phyloP scores from a whole-genome alignment of 2,329 filamentous ascomycete genomes.

The Trichoderma gracile region DNA sequence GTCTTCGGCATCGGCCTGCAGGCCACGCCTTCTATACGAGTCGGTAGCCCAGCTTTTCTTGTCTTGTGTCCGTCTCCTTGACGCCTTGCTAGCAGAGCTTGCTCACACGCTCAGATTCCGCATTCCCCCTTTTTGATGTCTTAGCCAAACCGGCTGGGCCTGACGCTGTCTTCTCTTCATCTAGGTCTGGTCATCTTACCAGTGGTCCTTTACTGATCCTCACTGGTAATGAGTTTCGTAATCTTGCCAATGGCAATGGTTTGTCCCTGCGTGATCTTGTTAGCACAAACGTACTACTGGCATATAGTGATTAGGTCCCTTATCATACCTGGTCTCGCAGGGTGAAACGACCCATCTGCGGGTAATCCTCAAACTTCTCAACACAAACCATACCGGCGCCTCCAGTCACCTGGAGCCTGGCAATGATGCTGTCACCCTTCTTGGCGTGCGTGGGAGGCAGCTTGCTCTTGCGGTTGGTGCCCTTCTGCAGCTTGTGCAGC shows the following conservation, averaged over 20 bases:
- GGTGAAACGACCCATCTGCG: constrained; percentile 89
- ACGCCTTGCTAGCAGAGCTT: constrained; percentile 4
- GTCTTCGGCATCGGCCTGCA: constrained; percentile 1
- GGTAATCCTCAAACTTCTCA: constrained; percentile 93
- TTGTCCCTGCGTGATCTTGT: constrained; percentile 68
- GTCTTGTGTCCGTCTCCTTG: constrained; percentile 1
- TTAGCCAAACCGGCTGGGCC: not conserved
- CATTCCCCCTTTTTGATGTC: not conserved
- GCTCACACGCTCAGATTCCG: not conserved
- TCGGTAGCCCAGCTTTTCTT: not conserved
- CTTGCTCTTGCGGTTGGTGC: constrained; percentile 91
- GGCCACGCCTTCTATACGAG: constrained; percentile 7
- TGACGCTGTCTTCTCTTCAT: not conserved
- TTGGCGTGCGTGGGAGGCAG: constrained; percentile 88
- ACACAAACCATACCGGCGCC: constrained; percentile 86
- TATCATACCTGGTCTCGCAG: constrained; percentile 74
- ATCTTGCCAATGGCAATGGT: constrained; percentile 99
- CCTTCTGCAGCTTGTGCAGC: constrained; percentile 93
- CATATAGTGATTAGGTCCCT: not conserved
- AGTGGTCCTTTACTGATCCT: constrained; percentile 1
- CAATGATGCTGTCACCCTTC: constrained; percentile 81
- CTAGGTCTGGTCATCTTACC: not conserved
- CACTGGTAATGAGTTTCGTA: constrained; percentile 69
- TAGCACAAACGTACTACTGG: not conserved
- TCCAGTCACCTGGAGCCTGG: constrained; percentile 82